Evolutionary conservation across 192 early-diverging fungal species (phyloP), one percentile per base, ranked within the genome.

Genomic region (Coemansia sp.): DNA sequence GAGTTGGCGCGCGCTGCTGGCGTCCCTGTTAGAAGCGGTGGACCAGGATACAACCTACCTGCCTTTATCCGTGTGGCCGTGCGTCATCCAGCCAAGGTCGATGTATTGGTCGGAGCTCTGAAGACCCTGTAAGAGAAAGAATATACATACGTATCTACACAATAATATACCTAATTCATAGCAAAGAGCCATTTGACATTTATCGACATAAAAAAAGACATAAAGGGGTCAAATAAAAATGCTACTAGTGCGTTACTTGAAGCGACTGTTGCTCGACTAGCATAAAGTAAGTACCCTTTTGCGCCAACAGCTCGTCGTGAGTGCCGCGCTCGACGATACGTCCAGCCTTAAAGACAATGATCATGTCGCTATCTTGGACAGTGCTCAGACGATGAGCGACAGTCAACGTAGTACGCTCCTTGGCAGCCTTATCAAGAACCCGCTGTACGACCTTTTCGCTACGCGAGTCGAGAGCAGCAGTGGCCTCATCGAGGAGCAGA

Each of bases 401-500:
- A 2, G 89, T 85, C 20, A 93, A 84, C 3, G 91, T 91, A 2
- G 91, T 92, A 58, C 91, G 86, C 62, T 88, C 85, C 65, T 85
- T 79, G 24, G 86, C 50, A 10, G 89, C 90, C 65, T 86, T 86
- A 72, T 92, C 91, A 37, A 91, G 73, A 9, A 89, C 88, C 29
- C 74, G 81, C 67, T 91, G 91, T 30, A 91, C 90, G 12, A 90
- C 64, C 66, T 89, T 88, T 65, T 92, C 91, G 45, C 85, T 84
- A 62, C 88, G 86, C 34, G 84, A 84, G 68, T 92, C 91, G 45
- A 92, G 65, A 22, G 91, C 90, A 18, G 87, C 87, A 2, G 91
- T 92, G 34, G 91, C 91, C 62, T 92, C 95, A 63, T 98, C 95
- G 27, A 98, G 80, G 22, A 97, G 72, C 52, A 97, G 71, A 10